Evolutionary conservation across 176 grass and related monocot species (phyloP), one percentile per base, ranked within the genome.

Genomic region (Phragmites australis): DNA sequence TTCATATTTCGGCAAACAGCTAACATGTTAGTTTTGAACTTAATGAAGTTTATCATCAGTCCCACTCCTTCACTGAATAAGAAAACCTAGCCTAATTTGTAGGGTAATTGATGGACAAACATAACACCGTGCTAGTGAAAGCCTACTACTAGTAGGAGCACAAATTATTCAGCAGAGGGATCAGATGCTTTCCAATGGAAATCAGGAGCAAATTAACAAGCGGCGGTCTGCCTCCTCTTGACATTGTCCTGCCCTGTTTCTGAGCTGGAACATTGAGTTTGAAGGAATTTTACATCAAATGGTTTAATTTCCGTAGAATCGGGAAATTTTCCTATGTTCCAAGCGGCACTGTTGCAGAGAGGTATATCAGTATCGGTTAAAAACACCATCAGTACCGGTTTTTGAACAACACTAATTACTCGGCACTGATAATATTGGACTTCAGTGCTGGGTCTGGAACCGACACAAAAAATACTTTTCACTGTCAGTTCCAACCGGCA

Each of bases 191-290:
- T n/a, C 29, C 31, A 37, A 14, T 12, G 21, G 10, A 58, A 11
- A 25, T 72, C 68, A 13, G 15, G 48, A 54, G 63, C 48, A 41
- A 66, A 53, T 68, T 39, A 51, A 37, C 47, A 37, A 17, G 29
- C 68, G 54, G 80, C 55, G 54, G 29, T 62, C 54, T 39, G 65
- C 65, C 65, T 48, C 53, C 40, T 12, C 18, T 71, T 49, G 53
- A 19, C 44, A 37, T 32, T 32, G 22, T 68, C n/a, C 52, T 39
- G 47, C 8, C 49, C 34, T 29, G n/a, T 18, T 65, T 73, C 17
- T 43, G 13, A n/a, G 9, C 6, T 54, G 19, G n/a, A 41, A 71
- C 45, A 2, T 45, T 22, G 1, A 41, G 37, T n/a, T n/a, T n/a
- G n/a, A n/a, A n/a, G n/a, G n/a, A n/a, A n/a, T n/a, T n/a, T n/a